A percentile compares a stretch with the other conserved stretches of the same genome.
Conservation (phyloP, 2,329 filamentous ascomycete species). For the Endoconidiophora polonica region DNA sequence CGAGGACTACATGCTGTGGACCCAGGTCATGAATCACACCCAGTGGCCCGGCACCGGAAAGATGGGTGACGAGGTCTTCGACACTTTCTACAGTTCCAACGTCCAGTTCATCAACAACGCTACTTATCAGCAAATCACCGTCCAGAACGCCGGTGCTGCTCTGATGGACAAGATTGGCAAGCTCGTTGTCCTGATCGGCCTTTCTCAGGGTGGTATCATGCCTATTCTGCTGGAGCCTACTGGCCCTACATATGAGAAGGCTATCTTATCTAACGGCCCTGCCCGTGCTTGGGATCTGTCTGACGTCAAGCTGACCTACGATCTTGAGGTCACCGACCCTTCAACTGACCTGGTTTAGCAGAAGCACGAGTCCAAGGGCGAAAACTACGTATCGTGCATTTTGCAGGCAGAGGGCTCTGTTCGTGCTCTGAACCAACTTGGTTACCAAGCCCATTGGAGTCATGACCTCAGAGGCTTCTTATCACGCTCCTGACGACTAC, state of each 20-base stretch:
- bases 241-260: slow-evolving; percentile 30
- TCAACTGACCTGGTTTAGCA: slow-evolving; percentile 20
- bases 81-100: slow-evolving; percentile 25
- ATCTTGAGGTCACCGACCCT: slow-evolving; percentile 24
- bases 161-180: slow-evolving; percentile 27
- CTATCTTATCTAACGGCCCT: slow-evolving; percentile 21
- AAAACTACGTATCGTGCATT: slow-evolving; percentile 17
- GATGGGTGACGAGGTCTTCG: slow-evolving; percentile 25
- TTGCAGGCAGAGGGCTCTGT: slow-evolving; percentile 20
- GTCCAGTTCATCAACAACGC: slow-evolving; percentile 22
- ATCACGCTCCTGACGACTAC: slow-evolving; percentile 30
- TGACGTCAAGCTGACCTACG: slow-evolving; percentile 31
- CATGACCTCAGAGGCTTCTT: slow-evolving; percentile 27
- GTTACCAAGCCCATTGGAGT: slow-evolving; percentile 22
- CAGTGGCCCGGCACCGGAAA: slow-evolving; percentile 27
- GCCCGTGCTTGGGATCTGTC: slow-evolving; percentile 29
- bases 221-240: slow-evolving; percentile 28
- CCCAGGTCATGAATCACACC: slow-evolving; percentile 24
- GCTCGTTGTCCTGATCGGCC: slow-evolving; percentile 24
- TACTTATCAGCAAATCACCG: slow-evolving; percentile 21
- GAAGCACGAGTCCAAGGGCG: slow-evolving; percentile 15
- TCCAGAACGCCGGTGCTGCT: slow-evolving; percentile 24
- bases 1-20: slow-evolving; percentile 21
- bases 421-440: slow-evolving; percentile 23
- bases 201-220: slow-evolving; percentile 29